A percentile compares a stretch with the other conserved stretches of the same genome.
Conservation (phyloP, 2,329 filamentous ascomycete genomes). For the Monilinia polystroma region DNA sequence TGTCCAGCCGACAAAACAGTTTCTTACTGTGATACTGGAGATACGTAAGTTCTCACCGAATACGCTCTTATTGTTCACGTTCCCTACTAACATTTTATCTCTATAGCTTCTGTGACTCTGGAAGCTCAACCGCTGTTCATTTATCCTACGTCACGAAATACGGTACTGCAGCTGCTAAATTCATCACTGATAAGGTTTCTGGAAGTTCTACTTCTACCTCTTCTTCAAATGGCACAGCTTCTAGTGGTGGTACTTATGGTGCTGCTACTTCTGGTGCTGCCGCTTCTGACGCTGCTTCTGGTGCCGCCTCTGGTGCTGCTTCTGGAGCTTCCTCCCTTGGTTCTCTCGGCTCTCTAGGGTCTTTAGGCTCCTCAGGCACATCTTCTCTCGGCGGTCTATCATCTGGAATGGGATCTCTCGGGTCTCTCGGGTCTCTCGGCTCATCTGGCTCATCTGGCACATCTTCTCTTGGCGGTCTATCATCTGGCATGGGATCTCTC, state of each 20-base stretch:
- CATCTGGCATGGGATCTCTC: no score
- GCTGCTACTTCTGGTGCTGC: background rate
- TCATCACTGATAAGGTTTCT: conserved; percentile 16
- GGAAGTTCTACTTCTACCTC: background rate
- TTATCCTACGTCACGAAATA: conserved; percentile 11
- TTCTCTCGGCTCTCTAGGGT: no score
- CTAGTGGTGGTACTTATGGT: background rate
- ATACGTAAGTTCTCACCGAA: background rate
- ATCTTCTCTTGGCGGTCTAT: no score
- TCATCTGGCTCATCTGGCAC: no score
- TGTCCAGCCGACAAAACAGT: background rate
- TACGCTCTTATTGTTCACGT: background rate
- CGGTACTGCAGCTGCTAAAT: conserved; percentile 16
- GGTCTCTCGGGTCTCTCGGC: no score
- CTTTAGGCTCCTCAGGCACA: no score
- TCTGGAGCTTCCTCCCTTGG: no score
- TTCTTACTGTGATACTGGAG: conserved; percentile 11
- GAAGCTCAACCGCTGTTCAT: conserved; percentile 3
- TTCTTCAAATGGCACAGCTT: background rate
- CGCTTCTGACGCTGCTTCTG: background rate
- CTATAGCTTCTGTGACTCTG: conserved; percentile 16
- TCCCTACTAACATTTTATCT: background rate
- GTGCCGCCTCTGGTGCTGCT: no score
- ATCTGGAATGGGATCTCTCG: no score
- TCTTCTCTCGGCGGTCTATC: no score